phyloP scores from a whole-genome alignment of 805 yeast species.

The Tetrapisispora phaffii region DNA sequence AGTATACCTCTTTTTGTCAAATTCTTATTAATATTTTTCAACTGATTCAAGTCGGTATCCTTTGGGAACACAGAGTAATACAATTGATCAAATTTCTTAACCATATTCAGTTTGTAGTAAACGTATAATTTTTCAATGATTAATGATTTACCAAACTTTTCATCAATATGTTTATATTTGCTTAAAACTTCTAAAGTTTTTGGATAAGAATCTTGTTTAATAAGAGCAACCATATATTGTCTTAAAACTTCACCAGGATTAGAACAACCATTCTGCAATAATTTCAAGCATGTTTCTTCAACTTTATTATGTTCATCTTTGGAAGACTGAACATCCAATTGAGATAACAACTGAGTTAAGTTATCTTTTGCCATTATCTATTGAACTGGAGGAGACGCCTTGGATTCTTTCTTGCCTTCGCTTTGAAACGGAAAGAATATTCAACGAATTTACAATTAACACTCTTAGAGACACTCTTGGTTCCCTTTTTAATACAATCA shows the following conservation, averaged over 20 bases:
- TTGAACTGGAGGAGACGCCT: neutral
- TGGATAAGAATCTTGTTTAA: constrained; percentile 53
- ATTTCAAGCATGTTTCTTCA: constrained; percentile 18
- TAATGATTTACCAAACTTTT: constrained; percentile 27
- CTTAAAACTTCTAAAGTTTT: constrained; percentile 39
- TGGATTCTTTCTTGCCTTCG: neutral
- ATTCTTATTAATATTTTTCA: constrained; percentile 5
- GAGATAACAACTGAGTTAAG: constrained; percentile 19
- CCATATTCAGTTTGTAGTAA: constrained; percentile 44
- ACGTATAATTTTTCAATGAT: constrained; percentile 52
- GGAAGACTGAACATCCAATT: constrained; percentile 24
- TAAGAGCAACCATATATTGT: constrained; percentile 48
- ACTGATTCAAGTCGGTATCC: constrained; percentile 1
- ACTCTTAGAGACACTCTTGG: too few species aligned
- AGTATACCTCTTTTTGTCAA: constrained; percentile 31
- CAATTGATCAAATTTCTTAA: constrained; percentile 23
- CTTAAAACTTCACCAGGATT: constrained; percentile 24
- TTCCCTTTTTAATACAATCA: too few species aligned
- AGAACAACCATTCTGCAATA: constrained; percentile 15
- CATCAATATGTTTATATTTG: constrained; percentile 31
- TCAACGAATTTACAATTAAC: neutral
- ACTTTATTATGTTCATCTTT: constrained; percentile 23
- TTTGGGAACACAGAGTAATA: constrained; percentile 11
- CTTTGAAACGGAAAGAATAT: neutral
- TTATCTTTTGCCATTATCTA: constrained; percentile 18